Evolutionary conservation across 2,329 filamentous ascomycete species (phyloP), one percentile per base, ranked within the genome.

Genomic region (Phoma sp.): DNA sequence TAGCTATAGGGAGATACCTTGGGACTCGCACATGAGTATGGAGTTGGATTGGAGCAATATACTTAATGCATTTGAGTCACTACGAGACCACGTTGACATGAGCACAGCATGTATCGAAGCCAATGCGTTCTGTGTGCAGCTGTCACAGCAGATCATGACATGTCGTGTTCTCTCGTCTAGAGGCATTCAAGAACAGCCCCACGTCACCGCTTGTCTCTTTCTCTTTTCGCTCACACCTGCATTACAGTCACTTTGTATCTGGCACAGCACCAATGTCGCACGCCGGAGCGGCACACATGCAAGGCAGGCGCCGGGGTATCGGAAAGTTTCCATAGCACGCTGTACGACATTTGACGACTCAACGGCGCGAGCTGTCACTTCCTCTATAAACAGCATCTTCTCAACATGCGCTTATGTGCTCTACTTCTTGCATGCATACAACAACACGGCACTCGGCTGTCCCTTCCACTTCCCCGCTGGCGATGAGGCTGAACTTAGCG

Each of bases 1-100:
- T 53, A 39, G 48, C 46, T 47, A 51, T 60, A 57, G 54, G 57
- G 46, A 65, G 64, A 66, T 65, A 66, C 64, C 64, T 66, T 55
- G 56, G 60, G 58, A 47, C 53, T 51, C 53, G 29, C 21, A 45
- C 33, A 38, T 14, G 51, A 52, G 49, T 42, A 38, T n/a, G 47
- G 51, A 37, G 51, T 53, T 53, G 37, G 37, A 20, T 40, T 42
- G 39, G 26, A 25, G 29, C n/a, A 46, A 40, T 28, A 25, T 29
- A 46, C 28, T 12, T 43, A 55, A 55, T 55, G 34, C 46, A 30
- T 50, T n/a, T n/a, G n/a, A n/a, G n/a, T n/a, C 32, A n/a, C 25
- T 32, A 39, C 26, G 10, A 33, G 9, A 15, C n/a, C n/a, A n/a
- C 28, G n/a, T n/a, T 25, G 23, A 28, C 33, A 29, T 29, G 12